Conservation (phyloP, 345 rosid genomes). For the Geranium brycei region DNA sequence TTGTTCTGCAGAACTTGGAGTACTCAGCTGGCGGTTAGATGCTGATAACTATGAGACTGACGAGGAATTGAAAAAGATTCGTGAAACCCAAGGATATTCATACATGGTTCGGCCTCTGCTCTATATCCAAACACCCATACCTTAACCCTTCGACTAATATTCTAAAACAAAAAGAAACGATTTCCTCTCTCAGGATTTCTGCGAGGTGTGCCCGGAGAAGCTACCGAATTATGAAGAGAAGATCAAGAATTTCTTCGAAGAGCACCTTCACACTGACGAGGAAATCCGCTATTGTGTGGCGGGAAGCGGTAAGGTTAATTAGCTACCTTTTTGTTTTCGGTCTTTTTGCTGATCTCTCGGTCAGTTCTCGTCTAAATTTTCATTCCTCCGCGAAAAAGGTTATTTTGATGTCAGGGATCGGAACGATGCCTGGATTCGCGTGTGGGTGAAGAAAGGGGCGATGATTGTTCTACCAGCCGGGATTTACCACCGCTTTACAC, state of each 20-base stretch:
- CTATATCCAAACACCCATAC: background rate
- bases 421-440: constrained; percentile 63
- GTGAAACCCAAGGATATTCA: constrained; percentile 77
- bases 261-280: constrained; percentile 93
- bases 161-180: no score
- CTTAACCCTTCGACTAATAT: no score
- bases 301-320: constrained; percentile 57
- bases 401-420: constrained; percentile 77
- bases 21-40: constrained; percentile 79
- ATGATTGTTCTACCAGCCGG: constrained; percentile 87
- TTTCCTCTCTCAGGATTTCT: constrained; percentile 19
- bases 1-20: constrained; percentile 55
- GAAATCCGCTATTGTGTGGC: constrained; percentile 84
- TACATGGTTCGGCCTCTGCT: constrained; percentile 46
- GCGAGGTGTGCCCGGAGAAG: constrained; percentile 86
- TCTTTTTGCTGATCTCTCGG: background rate
- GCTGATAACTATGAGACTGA: constrained; percentile 86
- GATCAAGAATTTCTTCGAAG: constrained; percentile 75
- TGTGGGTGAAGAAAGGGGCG: constrained; percentile 81
- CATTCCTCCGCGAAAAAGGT: constrained; percentile 26
- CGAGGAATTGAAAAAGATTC: constrained; percentile 76
- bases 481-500: constrained; percentile 71
- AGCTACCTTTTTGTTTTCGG: background rate
- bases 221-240: constrained; percentile 75
- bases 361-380: constrained; percentile 3